phyloP scores from a whole-genome alignment of 2,329 filamentous ascomycete genomes.

The Trichoderma polysporum region DNA sequence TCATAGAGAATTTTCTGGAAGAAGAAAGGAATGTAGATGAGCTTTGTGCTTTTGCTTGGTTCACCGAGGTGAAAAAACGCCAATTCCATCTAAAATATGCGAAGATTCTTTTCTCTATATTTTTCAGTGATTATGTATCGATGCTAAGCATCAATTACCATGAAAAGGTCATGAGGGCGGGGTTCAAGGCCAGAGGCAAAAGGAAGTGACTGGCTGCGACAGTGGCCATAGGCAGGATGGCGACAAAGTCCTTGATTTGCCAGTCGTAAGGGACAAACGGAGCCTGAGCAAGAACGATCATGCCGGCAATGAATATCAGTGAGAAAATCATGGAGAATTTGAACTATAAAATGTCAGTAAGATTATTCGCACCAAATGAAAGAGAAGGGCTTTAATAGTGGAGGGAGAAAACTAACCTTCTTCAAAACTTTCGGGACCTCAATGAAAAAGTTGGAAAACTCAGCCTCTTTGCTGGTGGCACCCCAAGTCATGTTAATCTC shows the following conservation, averaged over 20 bases:
- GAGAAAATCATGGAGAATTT: constrained; percentile 69
- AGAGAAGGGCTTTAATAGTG: constrained; percentile 37
- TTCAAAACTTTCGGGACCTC: constrained; percentile 77
- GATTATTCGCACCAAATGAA: constrained; percentile 23
- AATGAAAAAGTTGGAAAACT: constrained; percentile 81
- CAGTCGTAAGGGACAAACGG: constrained; percentile 65
- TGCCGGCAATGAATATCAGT: constrained; percentile 55
- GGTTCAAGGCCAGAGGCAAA: constrained; percentile 71
- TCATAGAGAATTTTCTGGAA: background rate
- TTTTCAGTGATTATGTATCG: background rate
- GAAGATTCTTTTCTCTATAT: background rate
- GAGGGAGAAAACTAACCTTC: constrained; percentile 63
- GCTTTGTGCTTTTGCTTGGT: background rate
- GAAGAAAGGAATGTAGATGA: background rate
- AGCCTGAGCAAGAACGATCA: constrained; percentile 64
- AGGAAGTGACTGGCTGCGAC: constrained; percentile 69
- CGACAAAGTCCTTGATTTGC: constrained; percentile 69
- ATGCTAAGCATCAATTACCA: constrained; percentile 51
- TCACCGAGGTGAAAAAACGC: background rate
- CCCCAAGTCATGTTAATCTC: constrained; percentile 86
- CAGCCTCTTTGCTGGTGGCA: constrained; percentile 77
- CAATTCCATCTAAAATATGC: constrained; percentile 1
- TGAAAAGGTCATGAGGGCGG: constrained; percentile 77
- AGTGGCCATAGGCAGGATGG: constrained; percentile 73
- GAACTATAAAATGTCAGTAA: constrained; percentile 49